These are phyloP conservation scores for Sporisorium exsertum DNA, from an alignment of 1,284 basidiomycete species.

Conservation along the genomic window DNA sequence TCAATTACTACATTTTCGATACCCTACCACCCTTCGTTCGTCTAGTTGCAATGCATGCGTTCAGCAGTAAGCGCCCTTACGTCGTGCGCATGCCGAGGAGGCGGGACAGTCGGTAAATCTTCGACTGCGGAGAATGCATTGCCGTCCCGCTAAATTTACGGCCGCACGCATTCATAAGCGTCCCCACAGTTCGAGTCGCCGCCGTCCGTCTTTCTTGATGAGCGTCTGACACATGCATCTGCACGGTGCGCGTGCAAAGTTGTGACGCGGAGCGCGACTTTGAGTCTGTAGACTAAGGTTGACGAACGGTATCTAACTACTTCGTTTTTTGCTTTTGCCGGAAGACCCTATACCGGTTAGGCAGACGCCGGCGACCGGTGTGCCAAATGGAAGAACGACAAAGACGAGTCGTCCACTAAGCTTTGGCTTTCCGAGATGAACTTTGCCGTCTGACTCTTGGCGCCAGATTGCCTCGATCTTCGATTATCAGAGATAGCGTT, in stretches of 20 bases:
- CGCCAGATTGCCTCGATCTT: not conserved
- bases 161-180: not conserved
- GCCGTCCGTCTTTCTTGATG: not conserved
- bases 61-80: not conserved
- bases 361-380: too few relatives aligned
- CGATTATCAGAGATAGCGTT: not conserved
- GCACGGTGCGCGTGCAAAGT: too few relatives aligned
- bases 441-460: not conserved
- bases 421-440: not conserved
- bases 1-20: not conserved
- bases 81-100: not conserved
- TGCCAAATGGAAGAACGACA: not conserved
- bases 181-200: not conserved
- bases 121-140: not conserved
- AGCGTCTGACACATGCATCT: not conserved
- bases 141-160: not conserved
- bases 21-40: slow-evolving; percentile 7
- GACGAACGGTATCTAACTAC: not conserved
- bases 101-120: too few relatives aligned
- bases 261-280: too few relatives aligned
- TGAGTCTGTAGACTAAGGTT: too few relatives aligned
- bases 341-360: too few relatives aligned
- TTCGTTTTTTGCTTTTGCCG: not conserved
- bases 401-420: not conserved
- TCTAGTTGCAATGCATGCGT: not conserved